Percentiles rank a stretch among this genome's conserved stretches.
Conservation (phyloP, 352 stramenopile species). For the Phytophthora europaea region DNA sequence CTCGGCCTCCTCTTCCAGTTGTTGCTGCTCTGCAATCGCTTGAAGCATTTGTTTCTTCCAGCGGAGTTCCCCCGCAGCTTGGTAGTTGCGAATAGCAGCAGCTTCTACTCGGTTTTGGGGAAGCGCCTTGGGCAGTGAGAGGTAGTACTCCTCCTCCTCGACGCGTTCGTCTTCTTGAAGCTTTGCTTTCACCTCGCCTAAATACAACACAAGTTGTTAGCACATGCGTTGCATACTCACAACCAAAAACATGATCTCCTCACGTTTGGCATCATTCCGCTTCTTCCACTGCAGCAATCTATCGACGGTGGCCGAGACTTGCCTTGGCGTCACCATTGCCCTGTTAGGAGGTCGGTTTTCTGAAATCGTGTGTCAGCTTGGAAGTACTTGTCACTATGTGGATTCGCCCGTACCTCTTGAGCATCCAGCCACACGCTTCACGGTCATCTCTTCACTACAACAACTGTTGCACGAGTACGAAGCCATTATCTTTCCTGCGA, state of each 20-base stretch:
- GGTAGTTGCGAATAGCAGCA: conserved; percentile 52
- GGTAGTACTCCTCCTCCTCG: conserved; percentile 38
- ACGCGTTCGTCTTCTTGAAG: conserved; percentile 27
- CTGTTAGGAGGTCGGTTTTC: conserved; percentile 2
- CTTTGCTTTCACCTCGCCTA: conserved; percentile 31
- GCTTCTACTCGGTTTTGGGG: conserved; percentile 27
- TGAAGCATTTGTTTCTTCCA: conserved; percentile 50
- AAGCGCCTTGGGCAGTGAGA: conserved; percentile 30
- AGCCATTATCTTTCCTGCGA: conserved; percentile 3
- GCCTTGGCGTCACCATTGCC: conserved; percentile 4
- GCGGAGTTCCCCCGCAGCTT: conserved; percentile 35
- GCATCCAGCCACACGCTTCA: neutral
- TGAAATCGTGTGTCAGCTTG: neutral
- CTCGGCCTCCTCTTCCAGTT: conserved; percentile 21
- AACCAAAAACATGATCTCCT: neutral
- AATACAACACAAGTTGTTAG: neutral
- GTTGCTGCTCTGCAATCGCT: conserved; percentile 36
- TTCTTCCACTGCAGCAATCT: conserved; percentile 34
- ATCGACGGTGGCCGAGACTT: conserved; percentile 13
- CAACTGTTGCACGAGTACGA: neutral
- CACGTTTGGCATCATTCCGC: conserved; percentile 27
- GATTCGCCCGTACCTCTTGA: conserved; percentile 14
- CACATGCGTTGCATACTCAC: conserved; percentile 9
- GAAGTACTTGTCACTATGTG: neutral
- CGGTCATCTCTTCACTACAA: conserved; percentile 13